phyloP scores from a whole-genome alignment of 164 flowering plant genomes.

The Echeveria elegans region DNA sequence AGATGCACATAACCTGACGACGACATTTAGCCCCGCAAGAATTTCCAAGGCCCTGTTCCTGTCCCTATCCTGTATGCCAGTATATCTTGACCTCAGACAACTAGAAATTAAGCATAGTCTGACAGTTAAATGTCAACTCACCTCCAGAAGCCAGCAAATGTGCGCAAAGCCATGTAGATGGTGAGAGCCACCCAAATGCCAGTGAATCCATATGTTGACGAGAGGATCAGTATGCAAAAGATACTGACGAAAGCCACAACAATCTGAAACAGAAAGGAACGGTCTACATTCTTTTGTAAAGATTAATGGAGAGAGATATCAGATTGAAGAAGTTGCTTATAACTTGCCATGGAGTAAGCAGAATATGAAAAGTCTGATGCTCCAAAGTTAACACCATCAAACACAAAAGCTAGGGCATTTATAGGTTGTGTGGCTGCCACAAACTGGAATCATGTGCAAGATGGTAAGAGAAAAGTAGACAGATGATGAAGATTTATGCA shows the following conservation, averaged over 20 bases:
- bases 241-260: constrained; percentile 70
- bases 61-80: constrained; percentile 48
- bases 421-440: constrained; percentile 80
- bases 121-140: constrained; percentile 16
- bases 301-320: neutral
- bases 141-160: constrained; percentile 80
- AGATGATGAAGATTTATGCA: neutral
- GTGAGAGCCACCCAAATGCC: constrained; percentile 88
- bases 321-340: neutral
- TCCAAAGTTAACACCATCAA: constrained; percentile 82
- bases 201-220: constrained; percentile 46
- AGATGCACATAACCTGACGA: neutral
- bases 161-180: constrained; percentile 64
- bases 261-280: constrained; percentile 33
- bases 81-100: neutral
- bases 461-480: neutral
- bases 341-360: constrained; percentile 71
- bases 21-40: constrained; percentile 23
- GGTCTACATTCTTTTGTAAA: neutral
- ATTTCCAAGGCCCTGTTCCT: constrained; percentile 59
- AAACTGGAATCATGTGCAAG: constrained; percentile 38
- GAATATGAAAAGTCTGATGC: constrained; percentile 85
- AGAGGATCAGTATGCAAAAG: constrained; percentile 41
- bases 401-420: constrained; percentile 77
- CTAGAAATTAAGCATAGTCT: neutral